phyloP scores from a whole-genome alignment of 768 basidiomycete genomes.

The Mycena galopus region DNA sequence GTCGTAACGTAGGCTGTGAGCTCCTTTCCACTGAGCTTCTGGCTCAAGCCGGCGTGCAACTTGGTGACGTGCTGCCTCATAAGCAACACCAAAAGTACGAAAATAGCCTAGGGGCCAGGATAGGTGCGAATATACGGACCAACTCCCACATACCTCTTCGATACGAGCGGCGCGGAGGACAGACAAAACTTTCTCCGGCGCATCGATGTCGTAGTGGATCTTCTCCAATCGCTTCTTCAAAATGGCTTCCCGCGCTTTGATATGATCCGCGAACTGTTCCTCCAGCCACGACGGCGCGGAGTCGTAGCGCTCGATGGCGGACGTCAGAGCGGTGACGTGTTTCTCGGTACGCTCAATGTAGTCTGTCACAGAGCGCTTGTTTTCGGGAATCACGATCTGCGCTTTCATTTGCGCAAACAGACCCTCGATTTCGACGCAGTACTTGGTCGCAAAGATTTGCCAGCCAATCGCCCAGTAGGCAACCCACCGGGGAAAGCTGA shows the following conservation, averaged over 20 bases:
- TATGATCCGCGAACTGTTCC: not conserved
- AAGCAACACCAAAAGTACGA: slow-evolving; percentile 13
- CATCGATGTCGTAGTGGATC: slow-evolving; percentile 15
- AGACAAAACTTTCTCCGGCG: not conserved
- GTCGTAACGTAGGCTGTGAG: not conserved
- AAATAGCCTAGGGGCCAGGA: not conserved
- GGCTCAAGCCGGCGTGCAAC: slow-evolving; percentile 11
- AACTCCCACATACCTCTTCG: slow-evolving; percentile 1
- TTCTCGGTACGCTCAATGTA: slow-evolving; percentile 3
- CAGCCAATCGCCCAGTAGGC: slow-evolving; percentile 33
- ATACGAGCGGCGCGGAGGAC: not conserved
- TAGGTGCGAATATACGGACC: not conserved
- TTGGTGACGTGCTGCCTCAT: slow-evolving; percentile 12
- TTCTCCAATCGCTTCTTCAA: not conserved
- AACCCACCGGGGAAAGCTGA: slow-evolving; percentile 25
- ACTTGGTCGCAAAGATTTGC: slow-evolving; percentile 32
- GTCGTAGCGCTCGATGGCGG: not conserved
- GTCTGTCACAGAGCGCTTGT: slow-evolving; percentile 29
- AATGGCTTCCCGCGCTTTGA: not conserved
- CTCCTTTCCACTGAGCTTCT: not conserved
- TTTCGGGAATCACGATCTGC: slow-evolving; percentile 24
- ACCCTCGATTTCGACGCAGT: slow-evolving; percentile 28
- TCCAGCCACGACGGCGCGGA: not conserved
- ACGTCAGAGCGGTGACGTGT: not conserved
- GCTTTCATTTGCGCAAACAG: slow-evolving; percentile 22